These are phyloP conservation scores for Apium graveolens DNA, from an alignment of 129 eudicot species.

Conservation along the genomic window DNA sequence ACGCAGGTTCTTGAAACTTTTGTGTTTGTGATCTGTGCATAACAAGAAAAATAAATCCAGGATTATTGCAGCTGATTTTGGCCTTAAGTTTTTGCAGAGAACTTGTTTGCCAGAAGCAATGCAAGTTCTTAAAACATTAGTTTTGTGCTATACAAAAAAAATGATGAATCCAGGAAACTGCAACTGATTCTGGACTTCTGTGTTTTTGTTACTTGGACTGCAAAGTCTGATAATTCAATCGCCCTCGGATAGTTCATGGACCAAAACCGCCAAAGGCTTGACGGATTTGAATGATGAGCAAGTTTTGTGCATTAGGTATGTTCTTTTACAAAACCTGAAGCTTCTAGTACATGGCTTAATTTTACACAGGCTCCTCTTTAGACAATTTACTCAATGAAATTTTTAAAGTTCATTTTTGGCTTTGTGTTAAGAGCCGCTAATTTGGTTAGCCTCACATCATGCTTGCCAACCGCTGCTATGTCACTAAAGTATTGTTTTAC, in stretches of 20 bases:
- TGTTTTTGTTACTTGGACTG: background rate
- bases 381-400: background rate
- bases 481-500: background rate
- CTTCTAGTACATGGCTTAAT: background rate
- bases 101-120: background rate
- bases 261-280: background rate
- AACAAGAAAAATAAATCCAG: background rate
- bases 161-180: background rate
- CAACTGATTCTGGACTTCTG: background rate
- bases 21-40: background rate
- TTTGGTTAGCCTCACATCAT: background rate
- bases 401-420: background rate
- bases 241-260: background rate
- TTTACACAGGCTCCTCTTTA: background rate
- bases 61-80: background rate
- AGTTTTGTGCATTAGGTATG: background rate
- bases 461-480: background rate
- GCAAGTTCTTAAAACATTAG: background rate
- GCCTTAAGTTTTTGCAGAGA: background rate
- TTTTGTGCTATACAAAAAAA: background rate
- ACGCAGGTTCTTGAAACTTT: background rate
- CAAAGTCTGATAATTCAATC: background rate
- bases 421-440: background rate
- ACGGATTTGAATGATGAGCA: background rate
- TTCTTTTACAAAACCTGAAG: background rate